Base-by-base conservation (phyloP, 208 protist species). In the Trichomonas gallinae region DNA sequence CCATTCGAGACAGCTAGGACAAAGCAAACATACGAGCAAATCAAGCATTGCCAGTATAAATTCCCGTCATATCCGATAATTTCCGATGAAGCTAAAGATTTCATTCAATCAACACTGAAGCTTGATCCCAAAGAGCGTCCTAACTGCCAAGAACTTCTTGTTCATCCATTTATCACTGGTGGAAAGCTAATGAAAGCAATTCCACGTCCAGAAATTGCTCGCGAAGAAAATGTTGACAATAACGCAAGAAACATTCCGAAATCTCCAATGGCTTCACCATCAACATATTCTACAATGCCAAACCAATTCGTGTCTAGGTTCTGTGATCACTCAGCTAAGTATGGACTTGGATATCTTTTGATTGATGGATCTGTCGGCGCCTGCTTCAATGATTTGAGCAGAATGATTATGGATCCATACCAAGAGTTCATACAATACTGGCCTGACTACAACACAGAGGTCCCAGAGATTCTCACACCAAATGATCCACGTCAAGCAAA, bases 351-450 rank as follows among this genome's bases (percentile, higher is more conserved):
- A 51, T 99, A 99, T 98, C 83, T 98, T 51, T 98, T 99, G 34
- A 98, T 97, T 97, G 98, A 98, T 97, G 98, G 98, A 23, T 97
- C 98, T 49, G 98, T 98, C 96, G 99, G 99, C 31, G 99, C 98
- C n/a, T 98, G 98, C 97, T 99, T 99, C 97, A 99, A 99, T 97
- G 99, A 99, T 98, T 97, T 97, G 34, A 99, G 98, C 13, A 99
- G 99, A 97, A 99, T 99, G 72, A 97, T 99, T 44, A 98, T 98
- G 97, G 97, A 98, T 97, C 96, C 97, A n/a, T 96, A 97, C 81
- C 13, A 93, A 38, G n/a, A 48, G 38, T 93, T 93, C 15, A 51
- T 93, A 17, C 87, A 93, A 58, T 93, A 93, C 46, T 93, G 44
- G 40, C 17, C 42, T 11, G 26, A 42, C n/a, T 93, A 93, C 38